Base-by-base conservation (phyloP, 2,329 filamentous ascomycete species). In the Aureobasidium uvarum region DNA sequence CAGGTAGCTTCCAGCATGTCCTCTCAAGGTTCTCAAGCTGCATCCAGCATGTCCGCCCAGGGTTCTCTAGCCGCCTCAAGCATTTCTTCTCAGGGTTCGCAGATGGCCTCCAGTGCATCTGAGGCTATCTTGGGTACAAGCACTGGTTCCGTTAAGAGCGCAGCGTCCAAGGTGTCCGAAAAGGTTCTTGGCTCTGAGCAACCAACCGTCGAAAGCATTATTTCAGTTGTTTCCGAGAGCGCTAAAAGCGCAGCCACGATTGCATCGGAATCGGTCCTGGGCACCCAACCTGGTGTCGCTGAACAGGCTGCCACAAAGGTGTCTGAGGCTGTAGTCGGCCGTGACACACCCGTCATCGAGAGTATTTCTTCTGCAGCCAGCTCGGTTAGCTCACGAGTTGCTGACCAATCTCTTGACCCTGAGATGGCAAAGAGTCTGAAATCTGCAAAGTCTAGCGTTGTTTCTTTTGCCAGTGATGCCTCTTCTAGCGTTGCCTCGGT, bases 131-230 rank as follows among this genome's bases (percentile, higher is more conserved):
- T 78, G 36, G 79, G 78, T 20, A 79, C 81, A 14, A 43, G 46
- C 14, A 63, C 48, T 36, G 80, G 81, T 1, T 80, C 79, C 72
- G 77, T 79, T 3, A 82, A 84, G 64, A 85, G 85, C 16, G 72
- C 81, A 5, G 80, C 80, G 3, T 83, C 81, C 59, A 77, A 82
- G 68, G 82, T 80, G 8, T 85, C 85, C 52, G 81, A 82, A 39
- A 85, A 82, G 28, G 33, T 67, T 20, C 11, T 60, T 31, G 51
- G 66, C 5, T 58, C 60, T 6, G 50, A 67, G 25, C 56, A 62
- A 23, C 20, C 65, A 18, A 52, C 63, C 5, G 38, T 41, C 59
- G 60, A 66, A 10, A 68, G 67, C 41, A 62, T 65, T 2, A 66
- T 67, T 31, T 69, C 68, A 2, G 60, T 58, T 11, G 72, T 69